These are phyloP conservation scores for Penicillium sp. DNA, from an alignment of 2,329 filamentous ascomycete genomes.

Conservation along the genomic window DNA sequence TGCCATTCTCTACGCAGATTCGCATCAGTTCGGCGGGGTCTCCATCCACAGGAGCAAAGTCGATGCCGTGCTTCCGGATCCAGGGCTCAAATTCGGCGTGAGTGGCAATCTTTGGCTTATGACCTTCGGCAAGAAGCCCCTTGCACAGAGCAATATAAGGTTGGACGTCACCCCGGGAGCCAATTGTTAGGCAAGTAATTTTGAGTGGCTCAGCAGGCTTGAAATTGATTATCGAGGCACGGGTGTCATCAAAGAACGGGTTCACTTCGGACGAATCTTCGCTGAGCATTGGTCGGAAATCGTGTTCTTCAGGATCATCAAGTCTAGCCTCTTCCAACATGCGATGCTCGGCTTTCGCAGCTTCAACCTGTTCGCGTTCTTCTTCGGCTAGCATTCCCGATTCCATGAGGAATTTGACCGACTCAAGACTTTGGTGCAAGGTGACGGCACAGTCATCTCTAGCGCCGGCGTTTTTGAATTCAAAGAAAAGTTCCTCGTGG, in stretches of 20 bases:
- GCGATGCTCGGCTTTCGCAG: conserved; percentile 78
- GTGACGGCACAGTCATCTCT: conserved; percentile 90
- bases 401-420: conserved; percentile 70
- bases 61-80: conserved; percentile 91
- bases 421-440: conserved; percentile 75
- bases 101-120: conserved; percentile 84
- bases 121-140: conserved; percentile 83
- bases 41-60: conserved; percentile 84
- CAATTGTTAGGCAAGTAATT: conserved; percentile 94
- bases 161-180: conserved; percentile 93
- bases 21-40: conserved; percentile 94
- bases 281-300: conserved; percentile 26
- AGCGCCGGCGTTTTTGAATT: conserved; percentile 76
- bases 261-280: conserved; percentile 55
- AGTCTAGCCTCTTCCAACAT: conserved; percentile 75
- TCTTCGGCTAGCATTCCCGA: conserved; percentile 69
- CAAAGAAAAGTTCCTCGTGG: conserved; percentile 95
- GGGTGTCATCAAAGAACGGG: conserved; percentile 87
- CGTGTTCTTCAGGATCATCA: conserved; percentile 43
- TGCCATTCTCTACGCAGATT: conserved; percentile 94
- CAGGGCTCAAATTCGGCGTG: conserved; percentile 88
- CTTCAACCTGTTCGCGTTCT: conserved; percentile 71
- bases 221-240: conserved; percentile 86
- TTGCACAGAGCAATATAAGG: conserved; percentile 97
- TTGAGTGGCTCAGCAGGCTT: conserved; percentile 79